Base-by-base conservation (phyloP, 2,329 filamentous ascomycete species). In the Trichothecium roseum region DNA sequence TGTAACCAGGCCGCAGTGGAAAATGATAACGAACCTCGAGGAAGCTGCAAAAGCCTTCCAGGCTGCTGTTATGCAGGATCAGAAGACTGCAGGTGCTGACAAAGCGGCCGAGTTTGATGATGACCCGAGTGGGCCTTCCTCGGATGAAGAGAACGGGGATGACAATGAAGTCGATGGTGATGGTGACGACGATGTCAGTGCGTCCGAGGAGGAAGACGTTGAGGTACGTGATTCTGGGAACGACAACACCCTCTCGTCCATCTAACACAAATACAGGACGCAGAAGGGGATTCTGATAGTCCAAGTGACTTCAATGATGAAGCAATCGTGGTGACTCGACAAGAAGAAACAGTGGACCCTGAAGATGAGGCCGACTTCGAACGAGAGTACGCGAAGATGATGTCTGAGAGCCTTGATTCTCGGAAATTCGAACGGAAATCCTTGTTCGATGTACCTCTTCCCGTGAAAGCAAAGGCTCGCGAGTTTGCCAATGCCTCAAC, bases 351-450 rank as follows among this genome's bases (percentile, higher is more conserved):
- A 48, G 72, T 88, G 38, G 88, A 98, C 45, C 88, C 89, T 1
- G 88, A 95, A 60, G 86, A 82, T 28, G 91, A 98, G 52, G 91
- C 89, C 6, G 91, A 98, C 29, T 98, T 98, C 54, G 93, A 98
- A 53, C 84, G 89, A 48, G 91, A 96, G 59, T 91, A 94, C 56
- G 88, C 91, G 27, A 95, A 94, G 59, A 84, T 98, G 76, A 96
- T 98, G 89, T 76, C 88, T 34, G 91, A 98, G 58, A 95, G 89
- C 62, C 66, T 94, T 49, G 91, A 98, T 47, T 93, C 89, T 4
- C 78, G 91, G 48, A 95, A 94, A 50, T 94, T 94, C 47, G 91
- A 98, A 52, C 84, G 91, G 42, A 95, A 94, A 60, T 78, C 84
- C 18, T 72, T 91, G 35, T 95, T 98, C 51, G 93, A 98, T 55